Percentiles rank a stretch among this genome's conserved stretches.
These are phyloP conservation scores for Polymyxa betae DNA, from an alignment of 208 protist species.

Conservation along the genomic window DNA sequence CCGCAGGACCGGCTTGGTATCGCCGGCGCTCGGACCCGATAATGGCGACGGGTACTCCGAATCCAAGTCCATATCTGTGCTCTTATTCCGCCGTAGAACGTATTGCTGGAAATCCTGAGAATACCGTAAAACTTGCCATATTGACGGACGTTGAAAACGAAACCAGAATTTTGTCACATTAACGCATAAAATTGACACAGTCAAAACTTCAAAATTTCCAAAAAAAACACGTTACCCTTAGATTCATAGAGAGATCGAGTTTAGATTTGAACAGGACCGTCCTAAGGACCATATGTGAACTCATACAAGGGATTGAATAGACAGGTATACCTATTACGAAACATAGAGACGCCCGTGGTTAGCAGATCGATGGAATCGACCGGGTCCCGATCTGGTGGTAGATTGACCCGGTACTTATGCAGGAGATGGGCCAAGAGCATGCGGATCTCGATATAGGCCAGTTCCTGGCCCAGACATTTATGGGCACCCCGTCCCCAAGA, in stretches of 20 bases:
- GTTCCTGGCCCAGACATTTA: constrained; percentile 35
- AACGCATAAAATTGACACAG: too few relatives aligned
- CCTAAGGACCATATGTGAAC: neutral
- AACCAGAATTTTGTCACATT: too few relatives aligned
- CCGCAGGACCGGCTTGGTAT: too few relatives aligned
- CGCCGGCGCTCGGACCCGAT: too few relatives aligned
- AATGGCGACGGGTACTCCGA: too few relatives aligned
- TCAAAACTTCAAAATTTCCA: too few relatives aligned
- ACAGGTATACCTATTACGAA: neutral
- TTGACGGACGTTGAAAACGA: too few relatives aligned
- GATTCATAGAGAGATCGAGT: neutral
- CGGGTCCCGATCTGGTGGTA: neutral
- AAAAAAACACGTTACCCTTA: neutral
- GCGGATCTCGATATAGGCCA: constrained; percentile 41
- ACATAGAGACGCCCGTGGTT: constrained; percentile 32
- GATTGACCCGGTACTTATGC: constrained; percentile 1
- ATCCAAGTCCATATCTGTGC: too few relatives aligned
- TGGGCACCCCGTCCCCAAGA: neutral
- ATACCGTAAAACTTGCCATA: too few relatives aligned
- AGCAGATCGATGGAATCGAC: neutral
- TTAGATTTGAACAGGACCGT: neutral
- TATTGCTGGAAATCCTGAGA: too few relatives aligned
- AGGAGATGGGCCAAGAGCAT: constrained; percentile 8
- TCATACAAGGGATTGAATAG: neutral
- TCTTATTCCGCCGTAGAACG: too few relatives aligned